Percentiles rank a stretch among this genome's conserved stretches.
phyloP scores from a whole-genome alignment of 202 grass and related monocot species.

The Hordeum pubiflorum region DNA sequence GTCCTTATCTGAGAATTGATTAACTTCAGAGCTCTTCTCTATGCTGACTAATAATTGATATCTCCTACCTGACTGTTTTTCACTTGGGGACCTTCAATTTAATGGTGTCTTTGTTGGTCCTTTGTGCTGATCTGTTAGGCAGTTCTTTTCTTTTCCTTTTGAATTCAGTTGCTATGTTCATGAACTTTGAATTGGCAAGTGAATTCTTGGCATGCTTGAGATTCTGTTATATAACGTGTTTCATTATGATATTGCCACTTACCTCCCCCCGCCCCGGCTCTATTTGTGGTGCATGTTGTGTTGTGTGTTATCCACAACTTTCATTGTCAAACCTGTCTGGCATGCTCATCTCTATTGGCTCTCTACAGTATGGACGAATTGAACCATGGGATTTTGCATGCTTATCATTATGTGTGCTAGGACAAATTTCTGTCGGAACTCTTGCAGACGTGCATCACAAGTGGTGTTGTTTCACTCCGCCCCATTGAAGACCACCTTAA shows the following conservation, averaged over 20 bases:
- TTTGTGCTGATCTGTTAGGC: neutral
- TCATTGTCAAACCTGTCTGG: neutral
- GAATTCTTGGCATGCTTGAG: neutral
- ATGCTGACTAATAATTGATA: neutral
- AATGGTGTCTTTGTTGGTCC: neutral
- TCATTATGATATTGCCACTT: neutral
- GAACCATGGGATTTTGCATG: neutral
- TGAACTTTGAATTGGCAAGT: conserved; percentile 1
- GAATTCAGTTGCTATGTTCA: neutral
- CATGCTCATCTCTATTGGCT: neutral
- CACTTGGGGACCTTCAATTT: neutral
- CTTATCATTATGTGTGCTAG: neutral
- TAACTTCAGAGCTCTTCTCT: conserved; percentile 14
- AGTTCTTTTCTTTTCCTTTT: neutral
- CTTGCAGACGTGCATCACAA: neutral
- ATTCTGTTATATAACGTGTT: neutral
- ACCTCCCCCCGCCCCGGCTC: too few species aligned
- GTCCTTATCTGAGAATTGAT: conserved; percentile 12
- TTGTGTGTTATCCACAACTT: neutral
- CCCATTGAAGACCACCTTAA: neutral
- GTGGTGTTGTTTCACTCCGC: neutral
- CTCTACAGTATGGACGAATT: neutral
- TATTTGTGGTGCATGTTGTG: neutral
- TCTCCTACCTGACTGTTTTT: neutral
- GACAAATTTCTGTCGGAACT: neutral